These are phyloP conservation scores for Collybia mongolica DNA, from an alignment of 768 basidiomycete species.

Conservation along the genomic window DNA sequence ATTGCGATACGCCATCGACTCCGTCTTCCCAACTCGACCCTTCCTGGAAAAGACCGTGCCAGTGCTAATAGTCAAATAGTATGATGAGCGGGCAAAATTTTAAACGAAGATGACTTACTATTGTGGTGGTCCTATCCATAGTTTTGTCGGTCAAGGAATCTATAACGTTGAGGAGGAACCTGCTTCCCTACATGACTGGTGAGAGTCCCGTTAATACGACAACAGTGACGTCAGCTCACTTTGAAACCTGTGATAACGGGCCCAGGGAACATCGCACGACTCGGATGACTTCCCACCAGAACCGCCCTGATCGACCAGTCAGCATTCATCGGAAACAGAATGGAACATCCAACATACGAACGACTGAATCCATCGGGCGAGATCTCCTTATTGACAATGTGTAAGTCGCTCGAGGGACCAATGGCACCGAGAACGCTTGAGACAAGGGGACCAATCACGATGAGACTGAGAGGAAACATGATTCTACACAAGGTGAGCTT, in stretches of 20 bases:
- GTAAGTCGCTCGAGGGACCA: constrained; percentile 28
- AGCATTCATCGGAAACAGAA: background rate
- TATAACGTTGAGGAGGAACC: constrained; percentile 46
- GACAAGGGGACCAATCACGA: background rate
- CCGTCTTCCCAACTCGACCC: constrained; percentile 41
- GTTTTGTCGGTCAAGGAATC: constrained; percentile 44
- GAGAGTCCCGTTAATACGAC: background rate
- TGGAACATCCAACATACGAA: constrained; percentile 4
- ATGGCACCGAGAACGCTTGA: constrained; percentile 16
- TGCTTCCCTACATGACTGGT: constrained; percentile 30
- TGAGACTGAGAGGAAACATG: too few relatives aligned
- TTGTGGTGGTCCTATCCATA: constrained; percentile 49
- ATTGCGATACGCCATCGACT: constrained; percentile 35
- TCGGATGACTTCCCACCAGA: constrained; percentile 19
- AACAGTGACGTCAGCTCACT: constrained; percentile 11
- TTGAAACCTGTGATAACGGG: constrained; percentile 28
- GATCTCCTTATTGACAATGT: constrained; percentile 40
- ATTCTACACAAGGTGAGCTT: too few relatives aligned
- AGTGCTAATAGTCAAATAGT: constrained; percentile 32
- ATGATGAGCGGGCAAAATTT: background rate
- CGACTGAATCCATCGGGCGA: constrained; percentile 46
- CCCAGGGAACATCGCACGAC: constrained; percentile 13
- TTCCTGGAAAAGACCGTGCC: constrained; percentile 41
- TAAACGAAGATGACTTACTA: constrained; percentile 32
- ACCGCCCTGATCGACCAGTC: constrained; percentile 9